phyloP scores from a whole-genome alignment of 73 alveolate species.

The Stentor coeruleus region DNA sequence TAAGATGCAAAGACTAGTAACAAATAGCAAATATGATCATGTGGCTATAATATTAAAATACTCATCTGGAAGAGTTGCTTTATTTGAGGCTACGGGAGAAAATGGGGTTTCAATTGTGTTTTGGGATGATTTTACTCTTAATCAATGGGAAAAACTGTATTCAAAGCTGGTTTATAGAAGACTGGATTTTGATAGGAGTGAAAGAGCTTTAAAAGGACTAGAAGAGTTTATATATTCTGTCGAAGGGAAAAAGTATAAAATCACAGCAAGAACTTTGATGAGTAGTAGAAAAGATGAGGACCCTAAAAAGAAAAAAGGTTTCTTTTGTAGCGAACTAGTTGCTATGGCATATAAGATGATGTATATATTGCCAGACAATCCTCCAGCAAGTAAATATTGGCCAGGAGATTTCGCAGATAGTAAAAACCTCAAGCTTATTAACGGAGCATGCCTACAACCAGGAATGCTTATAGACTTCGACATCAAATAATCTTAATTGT shows the following conservation, averaged over 20 bases:
- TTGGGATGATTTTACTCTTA: slow-evolving; percentile 19
- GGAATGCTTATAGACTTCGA: neutral
- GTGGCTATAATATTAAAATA: slow-evolving; percentile 67
- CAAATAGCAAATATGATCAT: slow-evolving; percentile 79
- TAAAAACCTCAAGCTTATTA: neutral
- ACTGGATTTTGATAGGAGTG: slow-evolving; percentile 46
- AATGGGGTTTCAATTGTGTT: slow-evolving; percentile 47
- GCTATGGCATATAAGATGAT: slow-evolving; percentile 58
- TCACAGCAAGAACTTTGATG: slow-evolving; percentile 32
- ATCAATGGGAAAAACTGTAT: slow-evolving; percentile 45
- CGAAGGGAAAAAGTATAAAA: slow-evolving; percentile 51
- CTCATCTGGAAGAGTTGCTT: slow-evolving; percentile 35
- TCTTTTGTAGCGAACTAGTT: slow-evolving; percentile 62
- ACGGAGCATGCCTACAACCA: neutral
- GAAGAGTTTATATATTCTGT: slow-evolving; percentile 53
- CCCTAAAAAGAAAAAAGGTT: slow-evolving; percentile 30
- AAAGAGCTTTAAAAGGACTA: slow-evolving; percentile 32
- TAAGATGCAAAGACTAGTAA: slow-evolving; percentile 55
- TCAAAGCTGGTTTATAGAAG: slow-evolving; percentile 45
- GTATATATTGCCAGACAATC: slow-evolving; percentile 26
- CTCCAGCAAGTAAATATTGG: neutral
- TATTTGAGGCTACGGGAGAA: slow-evolving; percentile 68
- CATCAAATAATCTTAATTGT: no score
- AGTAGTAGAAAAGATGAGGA: neutral
- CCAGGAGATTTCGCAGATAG: slow-evolving; percentile 12